Evolutionary conservation across 345 rosid genomes (phyloP), one percentile per base, ranked within the genome.

Genomic region (Isatis tinctoria): DNA sequence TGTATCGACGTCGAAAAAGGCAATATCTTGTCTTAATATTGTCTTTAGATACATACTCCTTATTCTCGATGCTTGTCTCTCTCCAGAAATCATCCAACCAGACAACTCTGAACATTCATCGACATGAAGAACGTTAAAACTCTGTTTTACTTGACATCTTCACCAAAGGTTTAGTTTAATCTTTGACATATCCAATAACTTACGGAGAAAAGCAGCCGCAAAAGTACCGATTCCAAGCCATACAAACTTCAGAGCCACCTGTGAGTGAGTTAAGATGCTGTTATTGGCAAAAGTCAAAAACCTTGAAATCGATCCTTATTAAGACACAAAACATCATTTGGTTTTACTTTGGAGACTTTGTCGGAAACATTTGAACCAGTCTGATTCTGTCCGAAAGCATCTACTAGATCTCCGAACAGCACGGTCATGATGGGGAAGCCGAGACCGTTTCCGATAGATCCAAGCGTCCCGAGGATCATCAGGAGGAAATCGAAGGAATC

Each of bases 21-120:
- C 83, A 10, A 93, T 66, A 64, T 93, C 97, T 81, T 93, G 98
- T 73, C 96, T 83, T 79, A 93, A 63, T 52, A 93, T 87, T 2
- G 97, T 89, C 82, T 77, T 80, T 77, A 93, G 65, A 83, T 93
- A 93, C 76, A 86, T 63, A 33, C 77, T 82, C 51, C 98, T 80
- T 64, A 93, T 88, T 57, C 93, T 78, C 0, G 88, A 82, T 41
- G 98, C 93, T 66, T 93, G 97, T 63, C 96, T 84, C 70, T 93
- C 98, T 49, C 98, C 98, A 2, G 97, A 81, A 16, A 90, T 81
- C 92, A 90, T 93, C 98, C 97, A 93, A 49, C 89, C 87, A 64
- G 86, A 60, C 63, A 93, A 89, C 87, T 93, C 98, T 93, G 85
- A 70, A 41, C 39, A 49, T 30, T 35, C 43, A 36, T 12, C 28